Evolutionary conservation across 1,284 basidiomycete species (phyloP).

Genomic region (Agaricales sp.): DNA sequence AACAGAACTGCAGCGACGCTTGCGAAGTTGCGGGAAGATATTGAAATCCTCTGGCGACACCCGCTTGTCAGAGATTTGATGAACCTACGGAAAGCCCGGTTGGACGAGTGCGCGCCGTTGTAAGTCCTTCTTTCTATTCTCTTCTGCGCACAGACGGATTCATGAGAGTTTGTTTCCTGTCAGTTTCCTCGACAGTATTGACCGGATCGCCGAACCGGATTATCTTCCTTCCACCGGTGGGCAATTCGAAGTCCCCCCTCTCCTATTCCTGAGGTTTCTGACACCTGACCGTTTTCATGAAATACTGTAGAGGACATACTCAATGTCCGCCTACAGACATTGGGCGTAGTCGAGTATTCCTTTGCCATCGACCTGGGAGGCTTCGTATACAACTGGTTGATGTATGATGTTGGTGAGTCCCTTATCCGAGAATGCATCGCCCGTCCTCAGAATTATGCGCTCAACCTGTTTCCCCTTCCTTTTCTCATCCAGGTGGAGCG

Average conservation of each 20-base stretch:
- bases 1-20: conserved; percentile 23
- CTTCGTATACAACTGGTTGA: conserved; percentile 55
- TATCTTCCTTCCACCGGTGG: conserved; percentile 61
- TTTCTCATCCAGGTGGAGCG: conserved; percentile 31
- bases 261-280: neutral
- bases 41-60: conserved; percentile 51
- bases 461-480: no score
- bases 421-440: neutral
- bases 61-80: conserved; percentile 49
- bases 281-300: conserved; percentile 3
- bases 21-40: conserved; percentile 17
- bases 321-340: conserved; percentile 65
- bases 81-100: conserved; percentile 43
- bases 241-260: conserved; percentile 8
- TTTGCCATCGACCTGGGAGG: conserved; percentile 58
- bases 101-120: conserved; percentile 73
- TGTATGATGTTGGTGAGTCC: conserved; percentile 62
- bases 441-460: no score
- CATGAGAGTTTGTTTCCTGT: conserved; percentile 2
- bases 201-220: conserved; percentile 54
- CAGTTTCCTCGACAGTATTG: conserved; percentile 60
- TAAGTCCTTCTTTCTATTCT: conserved; percentile 25
- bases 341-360: conserved; percentile 67
- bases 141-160: conserved; percentile 7
- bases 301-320: conserved; percentile 61